phyloP scores from a whole-genome alignment of 2,329 filamentous ascomycete genomes.

The Triangularia setosa region DNA sequence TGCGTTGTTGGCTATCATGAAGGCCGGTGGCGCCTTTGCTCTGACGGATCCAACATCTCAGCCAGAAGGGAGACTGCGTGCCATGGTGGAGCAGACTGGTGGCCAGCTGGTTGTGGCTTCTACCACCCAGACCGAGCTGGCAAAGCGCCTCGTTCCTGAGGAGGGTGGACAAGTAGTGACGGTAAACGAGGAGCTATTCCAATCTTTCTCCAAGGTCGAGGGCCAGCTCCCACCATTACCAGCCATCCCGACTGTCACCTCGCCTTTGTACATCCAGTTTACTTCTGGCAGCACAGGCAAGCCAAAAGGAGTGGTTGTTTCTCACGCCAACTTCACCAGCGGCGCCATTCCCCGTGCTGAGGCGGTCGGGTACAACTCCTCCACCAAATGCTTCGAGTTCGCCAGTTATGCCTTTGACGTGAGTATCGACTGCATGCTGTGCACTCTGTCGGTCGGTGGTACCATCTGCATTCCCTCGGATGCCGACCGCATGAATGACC shows the following conservation, averaged over 20 bases:
- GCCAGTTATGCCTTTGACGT: constrained; percentile 41
- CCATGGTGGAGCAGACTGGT: constrained; percentile 24
- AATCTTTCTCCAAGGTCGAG: neutral
- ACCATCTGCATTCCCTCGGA: constrained; percentile 50
- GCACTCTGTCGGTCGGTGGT: constrained; percentile 37
- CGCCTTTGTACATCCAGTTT: constrained; percentile 33
- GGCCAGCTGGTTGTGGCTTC: constrained; percentile 20
- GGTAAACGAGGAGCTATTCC: constrained; percentile 5
- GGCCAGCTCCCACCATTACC: constrained; percentile 1
- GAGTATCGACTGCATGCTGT: constrained; percentile 39
- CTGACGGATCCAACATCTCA: constrained; percentile 25
- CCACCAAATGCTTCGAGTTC: constrained; percentile 29
- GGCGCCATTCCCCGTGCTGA: constrained; percentile 35
- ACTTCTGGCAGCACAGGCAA: constrained; percentile 55
- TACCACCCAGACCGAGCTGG: constrained; percentile 14
- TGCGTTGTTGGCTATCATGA: constrained; percentile 25
- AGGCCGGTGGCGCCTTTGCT: constrained; percentile 24
- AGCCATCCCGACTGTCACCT: constrained; percentile 8
- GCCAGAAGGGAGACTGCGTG: constrained; percentile 20
- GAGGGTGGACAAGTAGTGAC: constrained; percentile 10
- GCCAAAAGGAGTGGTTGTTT: constrained; percentile 49
- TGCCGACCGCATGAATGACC: constrained; percentile 45
- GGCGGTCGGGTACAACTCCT: constrained; percentile 42
- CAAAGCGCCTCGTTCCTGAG: constrained; percentile 7
- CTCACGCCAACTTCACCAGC: constrained; percentile 29